These are phyloP conservation scores for Tetraselmis striata DNA, from an alignment of 139 green algal species.

Conservation along the genomic window DNA sequence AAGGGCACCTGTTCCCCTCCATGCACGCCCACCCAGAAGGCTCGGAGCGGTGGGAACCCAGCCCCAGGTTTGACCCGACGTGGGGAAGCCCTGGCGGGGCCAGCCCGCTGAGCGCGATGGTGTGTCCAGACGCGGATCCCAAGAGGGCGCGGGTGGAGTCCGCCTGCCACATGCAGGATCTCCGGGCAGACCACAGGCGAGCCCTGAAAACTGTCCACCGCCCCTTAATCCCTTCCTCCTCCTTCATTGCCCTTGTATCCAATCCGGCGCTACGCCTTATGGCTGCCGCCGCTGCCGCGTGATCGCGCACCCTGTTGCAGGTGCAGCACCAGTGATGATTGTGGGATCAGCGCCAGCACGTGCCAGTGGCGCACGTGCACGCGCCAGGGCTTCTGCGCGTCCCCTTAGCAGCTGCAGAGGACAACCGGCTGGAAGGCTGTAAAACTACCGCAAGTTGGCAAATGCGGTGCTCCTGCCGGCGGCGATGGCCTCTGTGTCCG, in stretches of 20 bases:
- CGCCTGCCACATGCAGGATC: background rate
- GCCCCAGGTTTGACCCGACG: background rate
- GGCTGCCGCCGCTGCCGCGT: too few species aligned
- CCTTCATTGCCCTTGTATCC: too few species aligned
- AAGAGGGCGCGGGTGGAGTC: background rate
- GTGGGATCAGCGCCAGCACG: background rate
- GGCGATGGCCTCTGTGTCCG: too few species aligned
- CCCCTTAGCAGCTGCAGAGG: too few species aligned
- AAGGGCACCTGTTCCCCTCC: conserved; percentile 35
- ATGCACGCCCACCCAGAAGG: background rate
- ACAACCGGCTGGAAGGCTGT: too few species aligned
- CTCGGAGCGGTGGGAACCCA: background rate
- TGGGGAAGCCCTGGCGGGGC: background rate
- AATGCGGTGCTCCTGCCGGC: too few species aligned
- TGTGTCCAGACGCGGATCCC: background rate
- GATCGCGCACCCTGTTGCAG: too few species aligned
- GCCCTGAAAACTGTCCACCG: too few species aligned
- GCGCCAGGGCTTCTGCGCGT: background rate
- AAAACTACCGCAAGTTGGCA: too few species aligned
- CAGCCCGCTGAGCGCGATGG: background rate
- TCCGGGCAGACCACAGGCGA: background rate
- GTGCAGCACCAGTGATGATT: background rate
- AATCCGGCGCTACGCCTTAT: too few species aligned
- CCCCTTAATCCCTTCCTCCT: too few species aligned
- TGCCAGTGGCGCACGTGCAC: background rate